Conservation (phyloP, 257 asterid species). For the Paraleonurus japonicus region DNA sequence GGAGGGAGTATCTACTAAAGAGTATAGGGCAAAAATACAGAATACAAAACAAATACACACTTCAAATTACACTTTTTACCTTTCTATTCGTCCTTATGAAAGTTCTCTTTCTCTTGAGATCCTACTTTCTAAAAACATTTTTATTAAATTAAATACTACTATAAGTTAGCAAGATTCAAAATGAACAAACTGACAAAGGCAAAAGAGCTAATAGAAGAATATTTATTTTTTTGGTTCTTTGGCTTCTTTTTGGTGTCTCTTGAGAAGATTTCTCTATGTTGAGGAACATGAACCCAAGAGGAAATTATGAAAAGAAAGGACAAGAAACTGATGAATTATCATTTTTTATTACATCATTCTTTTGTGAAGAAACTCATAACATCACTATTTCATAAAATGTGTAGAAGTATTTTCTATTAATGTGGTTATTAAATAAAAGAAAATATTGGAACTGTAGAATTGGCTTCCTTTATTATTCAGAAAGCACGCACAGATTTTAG, state of each 20-base stretch:
- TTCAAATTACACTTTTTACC: slow-evolving; percentile 35
- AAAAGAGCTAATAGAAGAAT: background rate
- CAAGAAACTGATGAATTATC: background rate
- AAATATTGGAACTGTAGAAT: background rate
- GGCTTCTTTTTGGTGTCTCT: background rate
- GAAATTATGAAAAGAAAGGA: background rate
- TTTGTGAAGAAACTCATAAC: background rate
- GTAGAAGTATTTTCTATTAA: background rate
- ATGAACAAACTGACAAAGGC: slow-evolving; percentile 9
- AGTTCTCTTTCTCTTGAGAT: slow-evolving; percentile 86
- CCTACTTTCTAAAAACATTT: slow-evolving; percentile 55
- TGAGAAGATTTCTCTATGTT: background rate
- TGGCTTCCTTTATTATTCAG: background rate
- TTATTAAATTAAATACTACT: slow-evolving; percentile 8
- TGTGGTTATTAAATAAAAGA: too few species aligned
- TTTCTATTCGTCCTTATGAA: slow-evolving; percentile 61
- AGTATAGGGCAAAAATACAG: background rate
- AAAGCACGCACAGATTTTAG: too few species aligned
- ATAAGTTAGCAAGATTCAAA: slow-evolving; percentile 22
- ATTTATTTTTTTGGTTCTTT: background rate
- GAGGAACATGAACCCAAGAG: background rate
- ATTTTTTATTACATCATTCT: background rate
- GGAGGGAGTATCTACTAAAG: background rate
- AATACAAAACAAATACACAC: background rate
- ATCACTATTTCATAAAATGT: background rate